Conservation (phyloP, 768 basidiomycete species). For the Pleurotus ostreatus region DNA sequence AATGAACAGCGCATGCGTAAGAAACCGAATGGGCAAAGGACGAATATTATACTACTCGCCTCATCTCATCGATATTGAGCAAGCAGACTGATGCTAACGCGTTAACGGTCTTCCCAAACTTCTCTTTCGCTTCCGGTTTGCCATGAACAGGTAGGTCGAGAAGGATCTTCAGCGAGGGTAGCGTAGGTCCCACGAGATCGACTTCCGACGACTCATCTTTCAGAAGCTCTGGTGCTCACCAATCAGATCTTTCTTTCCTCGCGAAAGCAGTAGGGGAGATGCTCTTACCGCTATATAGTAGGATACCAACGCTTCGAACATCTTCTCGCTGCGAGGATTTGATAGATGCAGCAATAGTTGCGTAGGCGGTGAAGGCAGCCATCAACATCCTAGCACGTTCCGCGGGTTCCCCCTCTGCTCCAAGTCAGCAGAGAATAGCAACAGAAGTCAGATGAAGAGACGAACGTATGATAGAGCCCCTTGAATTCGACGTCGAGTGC, state of each 20-base stretch:
- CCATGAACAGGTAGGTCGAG: constrained; percentile 48
- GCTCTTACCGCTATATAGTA: constrained; percentile 70
- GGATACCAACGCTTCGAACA: constrained; percentile 71
- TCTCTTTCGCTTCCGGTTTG: constrained; percentile 38
- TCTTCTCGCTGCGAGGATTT: constrained; percentile 62
- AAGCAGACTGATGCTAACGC: constrained; percentile 84
- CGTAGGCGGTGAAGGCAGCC: constrained; percentile 58
- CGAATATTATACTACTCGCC: constrained; percentile 41
- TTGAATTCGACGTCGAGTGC: constrained; percentile 58
- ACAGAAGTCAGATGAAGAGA: constrained; percentile 1
- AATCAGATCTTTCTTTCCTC: too few relatives aligned
- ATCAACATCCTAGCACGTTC: constrained; percentile 66
- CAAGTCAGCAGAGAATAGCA: background rate
- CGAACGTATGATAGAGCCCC: constrained; percentile 50
- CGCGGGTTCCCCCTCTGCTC: constrained; percentile 43
- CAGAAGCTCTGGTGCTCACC: constrained; percentile 53
- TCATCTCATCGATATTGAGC: constrained; percentile 86
- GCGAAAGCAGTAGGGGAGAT: background rate
- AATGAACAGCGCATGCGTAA: constrained; percentile 2
- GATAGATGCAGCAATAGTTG: constrained; percentile 49
- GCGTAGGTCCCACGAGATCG: constrained; percentile 75
- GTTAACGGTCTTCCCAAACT: constrained; percentile 63
- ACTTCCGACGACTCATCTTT: constrained; percentile 81
- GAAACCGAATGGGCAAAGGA: background rate
- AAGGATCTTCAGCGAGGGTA: constrained; percentile 76